Percentiles rank a stretch among this genome's conserved stretches.
These are phyloP conservation scores for Blastobotrys indianensis DNA, from an alignment of 1,139 yeast species.

Conservation along the genomic window DNA sequence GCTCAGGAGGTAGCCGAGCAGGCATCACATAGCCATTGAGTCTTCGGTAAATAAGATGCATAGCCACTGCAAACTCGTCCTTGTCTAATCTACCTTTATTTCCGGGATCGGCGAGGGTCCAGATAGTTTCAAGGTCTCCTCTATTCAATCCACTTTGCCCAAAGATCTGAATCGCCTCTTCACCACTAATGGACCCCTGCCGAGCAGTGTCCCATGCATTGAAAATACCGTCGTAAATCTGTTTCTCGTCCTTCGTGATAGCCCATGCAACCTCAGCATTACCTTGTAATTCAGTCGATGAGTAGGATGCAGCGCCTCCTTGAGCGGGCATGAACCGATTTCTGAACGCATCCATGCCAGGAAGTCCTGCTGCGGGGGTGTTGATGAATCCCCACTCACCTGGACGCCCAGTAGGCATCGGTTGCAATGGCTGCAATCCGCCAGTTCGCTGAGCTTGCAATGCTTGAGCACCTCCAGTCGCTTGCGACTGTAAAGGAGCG, in stretches of 20 bases:
- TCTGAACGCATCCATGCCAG: slow-evolving; percentile 71
- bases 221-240: slow-evolving; percentile 80
- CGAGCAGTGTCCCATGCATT: slow-evolving; percentile 73
- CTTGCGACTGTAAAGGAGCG: slow-evolving; percentile 26
- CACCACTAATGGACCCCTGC: slow-evolving; percentile 71
- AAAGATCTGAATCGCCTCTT: slow-evolving; percentile 77
- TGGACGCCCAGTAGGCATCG: slow-evolving; percentile 60
- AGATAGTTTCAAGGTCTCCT: slow-evolving; percentile 78
- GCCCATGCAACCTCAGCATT: slow-evolving; percentile 52
- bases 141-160: slow-evolving; percentile 86
- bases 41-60: slow-evolving; percentile 83
- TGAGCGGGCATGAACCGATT: slow-evolving; percentile 65
- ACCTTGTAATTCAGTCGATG: slow-evolving; percentile 30
- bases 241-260: slow-evolving; percentile 79
- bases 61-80: slow-evolving; percentile 88
- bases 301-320: slow-evolving; percentile 40
- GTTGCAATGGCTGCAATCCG: slow-evolving; percentile 30
- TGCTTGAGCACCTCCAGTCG: slow-evolving; percentile 31
- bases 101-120: slow-evolving; percentile 92
- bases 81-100: slow-evolving; percentile 78
- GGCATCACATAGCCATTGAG: slow-evolving; percentile 79
- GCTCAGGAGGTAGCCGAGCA: slow-evolving; percentile 48
- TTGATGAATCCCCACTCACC: slow-evolving; percentile 82
- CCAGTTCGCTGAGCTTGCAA: slow-evolving; percentile 22
- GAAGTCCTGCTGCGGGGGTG: slow-evolving; percentile 66